A percentile compares a stretch with the other conserved stretches of the same genome.
These are phyloP conservation scores for Arthrocladium fulminans DNA, from an alignment of 2,329 filamentous ascomycete species.

Conservation along the genomic window DNA sequence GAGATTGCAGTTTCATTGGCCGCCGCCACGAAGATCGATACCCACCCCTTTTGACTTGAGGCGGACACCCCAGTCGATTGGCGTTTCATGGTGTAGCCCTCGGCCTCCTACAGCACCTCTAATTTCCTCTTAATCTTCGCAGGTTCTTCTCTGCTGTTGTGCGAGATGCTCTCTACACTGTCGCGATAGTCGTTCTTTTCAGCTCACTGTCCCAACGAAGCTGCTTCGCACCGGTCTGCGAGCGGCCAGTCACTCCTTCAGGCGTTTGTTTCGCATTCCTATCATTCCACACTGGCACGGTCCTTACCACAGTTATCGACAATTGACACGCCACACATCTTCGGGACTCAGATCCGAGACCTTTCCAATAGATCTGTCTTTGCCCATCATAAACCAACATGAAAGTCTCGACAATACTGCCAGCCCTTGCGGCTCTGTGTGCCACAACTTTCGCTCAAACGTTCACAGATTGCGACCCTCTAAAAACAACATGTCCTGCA, in stretches of 20 bases:
- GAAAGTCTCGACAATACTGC: conserved; percentile 1
- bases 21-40: background rate
- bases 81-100: conserved; percentile 2
- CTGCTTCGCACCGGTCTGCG: conserved; percentile 7
- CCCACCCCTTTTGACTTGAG: background rate
- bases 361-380: background rate
- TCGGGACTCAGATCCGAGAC: background rate
- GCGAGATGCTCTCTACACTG: background rate
- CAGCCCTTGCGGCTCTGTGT: conserved; percentile 31
- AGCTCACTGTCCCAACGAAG: background rate
- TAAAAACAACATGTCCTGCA: conserved; percentile 59
- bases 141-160: background rate
- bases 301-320: conserved; percentile 1
- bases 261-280: conserved; percentile 1
- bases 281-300: conserved; percentile 1
- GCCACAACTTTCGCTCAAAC: conserved; percentile 60
- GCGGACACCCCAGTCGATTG: background rate
- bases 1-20: background rate
- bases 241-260: conserved; percentile 7
- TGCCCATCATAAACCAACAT: background rate
- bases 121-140: background rate
- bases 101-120: conserved; percentile 1
- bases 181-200: conserved; percentile 1
- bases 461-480: conserved; percentile 66
- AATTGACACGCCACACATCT: background rate